Percentiles rank a stretch among this genome's conserved stretches.
Conservation (phyloP, 1,284 basidiomycete genomes). For the Chondrostereum purpureum region DNA sequence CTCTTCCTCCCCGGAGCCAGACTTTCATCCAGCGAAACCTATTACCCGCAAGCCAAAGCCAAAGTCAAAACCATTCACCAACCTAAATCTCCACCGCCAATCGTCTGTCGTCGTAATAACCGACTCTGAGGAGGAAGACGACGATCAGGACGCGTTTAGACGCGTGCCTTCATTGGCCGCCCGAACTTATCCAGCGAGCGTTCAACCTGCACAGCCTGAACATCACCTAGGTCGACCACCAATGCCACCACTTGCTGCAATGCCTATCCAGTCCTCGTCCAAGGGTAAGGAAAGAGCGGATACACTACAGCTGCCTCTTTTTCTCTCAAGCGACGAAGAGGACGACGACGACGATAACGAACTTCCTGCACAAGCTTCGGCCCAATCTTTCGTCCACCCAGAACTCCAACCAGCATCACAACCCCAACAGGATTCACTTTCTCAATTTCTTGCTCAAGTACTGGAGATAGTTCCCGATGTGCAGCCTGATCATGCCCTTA, state of each 20-base stretch:
- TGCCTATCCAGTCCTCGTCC: background rate
- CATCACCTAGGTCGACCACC: background rate
- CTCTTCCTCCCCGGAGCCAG: background rate
- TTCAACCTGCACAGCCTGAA: too few species aligned
- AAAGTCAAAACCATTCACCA: background rate
- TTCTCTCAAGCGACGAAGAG: conserved; percentile 23
- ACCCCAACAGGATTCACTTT: conserved; percentile 8
- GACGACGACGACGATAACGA: conserved; percentile 12
- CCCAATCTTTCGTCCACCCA: conserved; percentile 6
- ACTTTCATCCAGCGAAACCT: background rate
- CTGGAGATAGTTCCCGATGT: conserved; percentile 68
- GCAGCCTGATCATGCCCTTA: conserved; percentile 40
- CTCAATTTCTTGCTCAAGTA: conserved; percentile 36
- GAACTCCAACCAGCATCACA: conserved; percentile 6
- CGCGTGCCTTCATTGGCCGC: too few species aligned
- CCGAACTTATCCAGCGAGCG: too few species aligned
- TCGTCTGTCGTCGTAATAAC: background rate
- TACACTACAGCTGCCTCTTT: conserved; percentile 13
- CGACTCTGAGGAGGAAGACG: background rate
- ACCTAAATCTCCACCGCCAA: background rate
- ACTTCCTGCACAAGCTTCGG: conserved; percentile 5
- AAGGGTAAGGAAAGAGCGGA: too few species aligned
- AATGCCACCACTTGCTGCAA: background rate
- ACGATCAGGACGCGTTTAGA: background rate
- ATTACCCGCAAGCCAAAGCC: background rate